phyloP scores from a whole-genome alignment of 495 filamentous ascomycete species.

The Evansstolkia leycettana region DNA sequence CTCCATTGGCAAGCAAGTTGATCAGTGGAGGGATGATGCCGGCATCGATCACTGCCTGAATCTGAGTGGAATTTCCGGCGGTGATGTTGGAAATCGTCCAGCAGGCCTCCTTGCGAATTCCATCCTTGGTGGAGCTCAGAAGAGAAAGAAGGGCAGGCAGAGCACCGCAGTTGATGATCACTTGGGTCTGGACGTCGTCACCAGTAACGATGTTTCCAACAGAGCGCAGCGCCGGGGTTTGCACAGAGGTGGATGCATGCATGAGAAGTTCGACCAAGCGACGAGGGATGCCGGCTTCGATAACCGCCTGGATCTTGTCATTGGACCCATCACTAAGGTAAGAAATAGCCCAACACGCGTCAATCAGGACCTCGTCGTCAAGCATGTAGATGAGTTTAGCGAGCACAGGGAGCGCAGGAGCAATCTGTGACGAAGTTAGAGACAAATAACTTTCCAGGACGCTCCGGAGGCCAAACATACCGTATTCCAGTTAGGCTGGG shows the following conservation, averaged over 20 bases:
- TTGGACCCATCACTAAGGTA: constrained; percentile 98
- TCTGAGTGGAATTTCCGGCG: constrained; percentile 94
- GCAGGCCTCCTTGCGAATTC: constrained; percentile 98
- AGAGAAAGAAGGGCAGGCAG: constrained; percentile 85
- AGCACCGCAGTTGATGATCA: constrained; percentile 97
- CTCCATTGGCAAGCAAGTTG: constrained; percentile 87
- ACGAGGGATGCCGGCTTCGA: constrained; percentile 95
- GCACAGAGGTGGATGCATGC: constrained; percentile 98
- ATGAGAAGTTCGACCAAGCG: constrained; percentile 95
- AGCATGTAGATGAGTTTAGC: constrained; percentile 96
- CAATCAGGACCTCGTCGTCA: constrained; percentile 96
- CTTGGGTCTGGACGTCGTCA: constrained; percentile 97
- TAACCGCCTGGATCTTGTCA: constrained; percentile 99
- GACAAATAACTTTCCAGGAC: background rate
- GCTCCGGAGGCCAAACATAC: constrained; percentile 29
- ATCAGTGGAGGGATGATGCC: constrained; percentile 94
- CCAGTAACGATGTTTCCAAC: constrained; percentile 99
- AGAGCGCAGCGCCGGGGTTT: constrained; percentile 92
- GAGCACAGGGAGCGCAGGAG: constrained; percentile 91
- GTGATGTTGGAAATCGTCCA: constrained; percentile 99
- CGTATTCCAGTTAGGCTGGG: constrained; percentile 95
- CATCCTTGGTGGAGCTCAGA: constrained; percentile 92
- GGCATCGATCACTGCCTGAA: constrained; percentile 93
- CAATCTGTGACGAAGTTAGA: constrained; percentile 53
- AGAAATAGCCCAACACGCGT: constrained; percentile 99